Percentiles rank a stretch among this genome's conserved stretches.
These are phyloP conservation scores for Artemisia annua DNA, from an alignment of 129 eudicot genomes.

Conservation along the genomic window DNA sequence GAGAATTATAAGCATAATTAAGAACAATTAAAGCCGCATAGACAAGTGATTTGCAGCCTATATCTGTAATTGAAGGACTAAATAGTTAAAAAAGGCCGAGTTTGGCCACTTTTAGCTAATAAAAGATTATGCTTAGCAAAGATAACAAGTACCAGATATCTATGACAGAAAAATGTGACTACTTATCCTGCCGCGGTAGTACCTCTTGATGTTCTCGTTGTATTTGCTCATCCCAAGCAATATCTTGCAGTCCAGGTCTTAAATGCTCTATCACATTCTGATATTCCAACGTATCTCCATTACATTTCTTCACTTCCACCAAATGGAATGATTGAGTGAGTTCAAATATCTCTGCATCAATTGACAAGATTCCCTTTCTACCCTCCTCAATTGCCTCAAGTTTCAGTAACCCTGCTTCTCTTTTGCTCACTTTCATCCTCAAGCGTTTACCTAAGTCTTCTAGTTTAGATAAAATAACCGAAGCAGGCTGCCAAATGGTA, in stretches of 20 bases:
- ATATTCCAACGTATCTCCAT: constrained; percentile 72
- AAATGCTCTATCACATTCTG: constrained; percentile 47
- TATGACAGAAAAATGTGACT: neutral
- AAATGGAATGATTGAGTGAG: constrained; percentile 49
- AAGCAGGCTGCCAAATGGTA: constrained; percentile 49
- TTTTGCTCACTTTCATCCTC: constrained; percentile 53
- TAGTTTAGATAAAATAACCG: constrained; percentile 51
- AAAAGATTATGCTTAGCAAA: constrained; percentile 1
- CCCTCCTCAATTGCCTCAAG: constrained; percentile 60
- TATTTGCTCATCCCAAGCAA: constrained; percentile 66
- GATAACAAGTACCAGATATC: neutral
- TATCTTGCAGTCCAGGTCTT: constrained; percentile 63
- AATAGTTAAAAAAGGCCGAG: neutral
- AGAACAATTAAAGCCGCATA: neutral
- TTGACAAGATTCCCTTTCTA: constrained; percentile 55
- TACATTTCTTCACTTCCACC: constrained; percentile 62
- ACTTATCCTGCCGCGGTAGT: constrained; percentile 31
- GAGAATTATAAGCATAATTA: neutral
- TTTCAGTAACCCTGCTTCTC: constrained; percentile 60
- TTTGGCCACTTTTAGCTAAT: neutral
- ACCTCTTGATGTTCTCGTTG: constrained; percentile 15
- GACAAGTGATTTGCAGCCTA: neutral
- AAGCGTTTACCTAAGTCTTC: constrained; percentile 49
- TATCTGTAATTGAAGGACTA: neutral
- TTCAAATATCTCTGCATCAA: constrained; percentile 78